Evolutionary conservation across 495 filamentous ascomycete species (phyloP).

Genomic region (Platismatia glauca): DNA sequence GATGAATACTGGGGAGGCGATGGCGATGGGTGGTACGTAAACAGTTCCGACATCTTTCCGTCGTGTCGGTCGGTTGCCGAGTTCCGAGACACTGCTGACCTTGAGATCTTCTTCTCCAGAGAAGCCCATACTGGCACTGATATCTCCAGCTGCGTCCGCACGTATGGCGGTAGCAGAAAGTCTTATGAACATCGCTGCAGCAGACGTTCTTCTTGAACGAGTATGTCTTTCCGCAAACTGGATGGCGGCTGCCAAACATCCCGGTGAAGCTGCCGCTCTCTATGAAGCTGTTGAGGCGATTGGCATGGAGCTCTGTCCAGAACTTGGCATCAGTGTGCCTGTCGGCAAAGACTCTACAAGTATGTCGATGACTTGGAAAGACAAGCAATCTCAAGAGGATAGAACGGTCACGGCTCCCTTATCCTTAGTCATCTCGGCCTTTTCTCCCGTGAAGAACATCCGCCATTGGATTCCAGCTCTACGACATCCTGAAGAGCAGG

Average conservation of each 20-base stretch:
- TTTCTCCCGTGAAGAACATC: constrained; percentile 70
- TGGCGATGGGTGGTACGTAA: constrained; percentile 66
- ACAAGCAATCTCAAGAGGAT: constrained; percentile 51
- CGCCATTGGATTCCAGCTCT: constrained; percentile 87
- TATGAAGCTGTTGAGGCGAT: constrained; percentile 94
- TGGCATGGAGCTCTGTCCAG: constrained; percentile 75
- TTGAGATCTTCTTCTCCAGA: constrained; percentile 35
- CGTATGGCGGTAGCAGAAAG: constrained; percentile 95
- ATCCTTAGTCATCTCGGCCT: constrained; percentile 82
- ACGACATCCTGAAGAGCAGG: constrained; percentile 73
- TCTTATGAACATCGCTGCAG: constrained; percentile 83
- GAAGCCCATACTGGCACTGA: constrained; percentile 80
- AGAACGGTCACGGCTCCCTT: constrained; percentile 90
- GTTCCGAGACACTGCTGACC: neutral
- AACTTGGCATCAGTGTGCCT: constrained; percentile 82
- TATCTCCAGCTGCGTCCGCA: constrained; percentile 86
- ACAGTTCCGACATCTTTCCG: neutral
- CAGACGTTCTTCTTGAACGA: constrained; percentile 66
- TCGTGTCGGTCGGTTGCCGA: neutral
- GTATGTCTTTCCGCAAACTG: constrained; percentile 92
- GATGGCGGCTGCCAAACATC: constrained; percentile 94
- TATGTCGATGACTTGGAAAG: constrained; percentile 97
- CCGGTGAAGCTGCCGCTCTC: constrained; percentile 83
- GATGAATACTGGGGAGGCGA: constrained; percentile 78
- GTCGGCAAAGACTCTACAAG: constrained; percentile 97